A percentile compares a stretch with the other conserved stretches of the same genome.
Conservation (phyloP, 495 filamentous ascomycete genomes). For the Podospora pseudoanserina region DNA sequence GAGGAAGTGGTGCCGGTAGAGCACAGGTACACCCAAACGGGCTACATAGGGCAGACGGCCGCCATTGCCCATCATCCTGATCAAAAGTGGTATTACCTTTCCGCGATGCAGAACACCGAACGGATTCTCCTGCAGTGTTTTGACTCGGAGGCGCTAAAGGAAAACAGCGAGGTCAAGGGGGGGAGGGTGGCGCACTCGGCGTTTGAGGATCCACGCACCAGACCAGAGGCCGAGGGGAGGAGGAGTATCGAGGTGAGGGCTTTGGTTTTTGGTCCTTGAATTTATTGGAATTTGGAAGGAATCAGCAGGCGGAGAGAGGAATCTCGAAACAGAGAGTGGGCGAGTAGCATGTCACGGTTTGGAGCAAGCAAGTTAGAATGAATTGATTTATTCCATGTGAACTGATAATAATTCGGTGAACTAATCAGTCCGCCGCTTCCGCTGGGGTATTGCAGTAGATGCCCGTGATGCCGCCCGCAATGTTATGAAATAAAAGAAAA, state of each 20-base stretch:
- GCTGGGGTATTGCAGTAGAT: neutral
- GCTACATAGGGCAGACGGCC: conserved; percentile 71
- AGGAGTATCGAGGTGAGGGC: conserved; percentile 89
- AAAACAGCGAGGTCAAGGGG: conserved; percentile 48
- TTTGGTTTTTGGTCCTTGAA: conserved; percentile 69
- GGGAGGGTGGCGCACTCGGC: conserved; percentile 77
- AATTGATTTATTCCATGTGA: neutral
- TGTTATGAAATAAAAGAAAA: neutral
- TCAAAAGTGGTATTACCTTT: conserved; percentile 76
- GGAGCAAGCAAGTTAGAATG: neutral
- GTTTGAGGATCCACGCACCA: conserved; percentile 69
- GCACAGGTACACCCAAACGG: conserved; percentile 65
- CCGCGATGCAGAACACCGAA: conserved; percentile 72
- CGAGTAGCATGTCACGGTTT: neutral
- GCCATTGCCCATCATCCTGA: conserved; percentile 56
- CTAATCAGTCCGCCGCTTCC: neutral
- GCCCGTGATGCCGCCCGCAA: neutral
- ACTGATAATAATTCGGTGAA: neutral
- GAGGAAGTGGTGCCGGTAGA: conserved; percentile 67
- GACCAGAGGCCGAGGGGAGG: conserved; percentile 54
- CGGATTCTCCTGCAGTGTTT: conserved; percentile 78
- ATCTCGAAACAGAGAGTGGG: neutral
- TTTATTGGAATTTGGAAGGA: neutral
- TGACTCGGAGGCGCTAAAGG: conserved; percentile 56
- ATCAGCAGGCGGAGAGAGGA: neutral